A percentile compares a stretch with the other conserved stretches of the same genome.
These are phyloP conservation scores for Hyaloscypha finlandica DNA, from an alignment of 495 filamentous ascomycete species.

Conservation along the genomic window DNA sequence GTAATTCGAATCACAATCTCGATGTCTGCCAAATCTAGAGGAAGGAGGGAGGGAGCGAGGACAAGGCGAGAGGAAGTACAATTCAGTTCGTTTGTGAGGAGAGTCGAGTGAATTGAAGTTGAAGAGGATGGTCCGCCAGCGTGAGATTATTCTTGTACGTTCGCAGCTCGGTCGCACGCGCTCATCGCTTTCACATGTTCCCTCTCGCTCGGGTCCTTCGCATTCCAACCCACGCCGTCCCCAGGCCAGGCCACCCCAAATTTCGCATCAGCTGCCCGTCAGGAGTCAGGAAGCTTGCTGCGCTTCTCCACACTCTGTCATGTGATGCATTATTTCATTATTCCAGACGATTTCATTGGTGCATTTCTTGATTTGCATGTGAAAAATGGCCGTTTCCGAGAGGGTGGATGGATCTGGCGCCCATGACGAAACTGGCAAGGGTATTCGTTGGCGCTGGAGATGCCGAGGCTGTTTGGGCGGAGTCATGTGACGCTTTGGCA, in stretches of 20 bases:
- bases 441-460: neutral
- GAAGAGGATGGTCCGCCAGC: neutral
- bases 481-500: neutral
- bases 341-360: neutral
- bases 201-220: no score
- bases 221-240: constrained; percentile 3
- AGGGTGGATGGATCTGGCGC: neutral
- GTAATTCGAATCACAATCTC: neutral
- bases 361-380: neutral
- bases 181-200: neutral
- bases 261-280: constrained; percentile 11
- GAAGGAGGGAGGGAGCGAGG: neutral
- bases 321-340: constrained; percentile 4
- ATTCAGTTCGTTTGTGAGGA: neutral
- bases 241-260: neutral
- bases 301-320: constrained; percentile 16
- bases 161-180: constrained; percentile 1
- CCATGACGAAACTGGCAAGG: constrained; percentile 6
- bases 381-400: neutral
- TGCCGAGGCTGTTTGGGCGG: constrained; percentile 23
- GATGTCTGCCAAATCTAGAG: neutral
- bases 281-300: constrained; percentile 9
- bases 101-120: neutral
- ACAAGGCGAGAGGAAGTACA: neutral
- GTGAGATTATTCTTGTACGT: neutral